Conservation (phyloP, 83 land plant genomes). For the Diphasiastrum complanatum region DNA sequence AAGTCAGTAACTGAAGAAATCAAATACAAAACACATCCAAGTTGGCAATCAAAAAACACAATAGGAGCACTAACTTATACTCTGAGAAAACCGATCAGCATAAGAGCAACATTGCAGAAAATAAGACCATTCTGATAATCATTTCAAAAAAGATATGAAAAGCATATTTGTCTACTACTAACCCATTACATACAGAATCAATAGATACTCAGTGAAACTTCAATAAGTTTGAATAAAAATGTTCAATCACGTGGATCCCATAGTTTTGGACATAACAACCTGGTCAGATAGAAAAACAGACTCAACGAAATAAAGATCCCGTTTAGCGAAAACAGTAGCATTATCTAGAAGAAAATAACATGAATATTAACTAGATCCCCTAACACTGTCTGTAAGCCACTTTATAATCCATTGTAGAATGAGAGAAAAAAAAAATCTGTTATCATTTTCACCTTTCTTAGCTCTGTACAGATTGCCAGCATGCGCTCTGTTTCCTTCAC, state of each 20-base stretch:
- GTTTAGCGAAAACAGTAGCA: too few species aligned
- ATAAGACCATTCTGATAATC: background rate
- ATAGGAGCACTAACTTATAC: background rate
- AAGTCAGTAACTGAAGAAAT: background rate
- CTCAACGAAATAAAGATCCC: too few species aligned
- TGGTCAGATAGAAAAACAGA: too few species aligned
- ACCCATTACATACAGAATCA: too few species aligned
- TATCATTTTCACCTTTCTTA: constrained; percentile 91
- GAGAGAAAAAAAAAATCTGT: constrained; percentile 7
- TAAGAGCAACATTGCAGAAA: background rate
- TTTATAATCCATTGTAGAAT: background rate
- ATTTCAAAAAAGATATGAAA: constrained; percentile 3
- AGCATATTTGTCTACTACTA: too few species aligned
- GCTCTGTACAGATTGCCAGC: constrained; percentile 92
- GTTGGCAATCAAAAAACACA: background rate
- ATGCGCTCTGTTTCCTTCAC: constrained; percentile 97
- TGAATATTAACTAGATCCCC: too few species aligned
- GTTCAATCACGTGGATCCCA: too few species aligned
- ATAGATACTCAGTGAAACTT: too few species aligned
- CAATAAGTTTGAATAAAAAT: too few species aligned
- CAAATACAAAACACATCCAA: background rate
- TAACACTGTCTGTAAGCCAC: background rate
- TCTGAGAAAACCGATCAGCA: background rate
- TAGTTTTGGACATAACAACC: too few species aligned
- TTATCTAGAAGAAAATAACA: too few species aligned